Evolutionary conservation across 2,329 filamentous ascomycete species (phyloP).

Genomic region (Alternaria postmessia): DNA sequence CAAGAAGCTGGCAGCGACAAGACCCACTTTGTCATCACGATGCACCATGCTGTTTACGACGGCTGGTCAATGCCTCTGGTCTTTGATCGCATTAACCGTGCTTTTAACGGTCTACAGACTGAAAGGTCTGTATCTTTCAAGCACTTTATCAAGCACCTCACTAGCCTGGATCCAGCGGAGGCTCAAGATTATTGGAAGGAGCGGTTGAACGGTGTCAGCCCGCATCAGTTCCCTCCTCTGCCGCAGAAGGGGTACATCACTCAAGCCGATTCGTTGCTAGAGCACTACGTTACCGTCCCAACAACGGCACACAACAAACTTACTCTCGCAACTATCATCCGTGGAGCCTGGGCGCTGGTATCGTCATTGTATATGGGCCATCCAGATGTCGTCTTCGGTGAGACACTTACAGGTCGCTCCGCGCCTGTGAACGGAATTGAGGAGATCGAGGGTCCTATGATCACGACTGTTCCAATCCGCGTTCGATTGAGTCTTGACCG

Average conservation of each 20-base stretch:
- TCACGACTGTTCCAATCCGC: slow-evolving; percentile 67
- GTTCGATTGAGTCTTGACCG: slow-evolving; percentile 56
- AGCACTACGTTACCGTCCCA: slow-evolving; percentile 55
- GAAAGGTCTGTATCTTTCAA: slow-evolving; percentile 51
- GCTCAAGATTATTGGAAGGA: slow-evolving; percentile 59
- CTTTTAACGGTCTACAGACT: slow-evolving; percentile 39
- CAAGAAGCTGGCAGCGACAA: slow-evolving; percentile 30
- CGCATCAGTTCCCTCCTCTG: slow-evolving; percentile 60
- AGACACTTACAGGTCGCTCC: slow-evolving; percentile 66
- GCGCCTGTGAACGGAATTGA: slow-evolving; percentile 57
- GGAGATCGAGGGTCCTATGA: slow-evolving; percentile 68
- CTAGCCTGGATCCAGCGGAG: slow-evolving; percentile 50
- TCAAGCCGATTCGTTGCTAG: slow-evolving; percentile 60
- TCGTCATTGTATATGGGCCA: slow-evolving; percentile 64
- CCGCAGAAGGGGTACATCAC: slow-evolving; percentile 58
- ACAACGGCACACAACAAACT: slow-evolving; percentile 51
- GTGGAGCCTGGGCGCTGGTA: slow-evolving; percentile 68
- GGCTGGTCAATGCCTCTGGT: slow-evolving; percentile 54
- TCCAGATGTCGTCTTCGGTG: slow-evolving; percentile 65
- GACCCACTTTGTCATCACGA: slow-evolving; percentile 58
- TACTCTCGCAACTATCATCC: slow-evolving; percentile 61
- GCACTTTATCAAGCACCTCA: slow-evolving; percentile 60
- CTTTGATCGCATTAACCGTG: slow-evolving; percentile 45
- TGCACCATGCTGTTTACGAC: slow-evolving; percentile 63
- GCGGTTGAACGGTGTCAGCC: slow-evolving; percentile 56